Conservation (phyloP, 2,329 filamentous ascomycete species). For the Trichoderma lentiforme region DNA sequence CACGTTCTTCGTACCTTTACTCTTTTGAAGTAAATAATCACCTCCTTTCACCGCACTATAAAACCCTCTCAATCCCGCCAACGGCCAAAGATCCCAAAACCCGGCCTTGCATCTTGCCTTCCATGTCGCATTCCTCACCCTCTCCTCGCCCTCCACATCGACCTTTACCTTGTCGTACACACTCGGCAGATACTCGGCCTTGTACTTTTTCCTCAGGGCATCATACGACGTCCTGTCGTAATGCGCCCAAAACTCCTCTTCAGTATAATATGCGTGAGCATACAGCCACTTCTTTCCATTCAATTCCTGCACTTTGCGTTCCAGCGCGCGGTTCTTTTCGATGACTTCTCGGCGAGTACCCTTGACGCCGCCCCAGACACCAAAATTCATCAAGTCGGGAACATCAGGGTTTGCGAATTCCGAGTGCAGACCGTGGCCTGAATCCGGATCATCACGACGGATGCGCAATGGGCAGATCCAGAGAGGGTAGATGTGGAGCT, state of each 20-base stretch:
- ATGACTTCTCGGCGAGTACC: conserved; percentile 46
- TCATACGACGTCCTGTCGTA: conserved; percentile 62
- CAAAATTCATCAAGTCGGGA: conserved; percentile 56
- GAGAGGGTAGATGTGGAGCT: conserved; percentile 49
- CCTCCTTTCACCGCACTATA: conserved; percentile 43
- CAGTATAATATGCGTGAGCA: conserved; percentile 64
- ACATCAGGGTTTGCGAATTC: conserved; percentile 39
- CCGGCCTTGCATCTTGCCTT: conserved; percentile 29
- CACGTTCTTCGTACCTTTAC: conserved; percentile 20
- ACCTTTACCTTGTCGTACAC: conserved; percentile 67
- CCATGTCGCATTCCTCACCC: conserved; percentile 33
- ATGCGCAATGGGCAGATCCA: conserved; percentile 55
- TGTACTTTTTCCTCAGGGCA: conserved; percentile 54
- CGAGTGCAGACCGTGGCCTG: conserved; percentile 46
- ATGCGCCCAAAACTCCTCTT: conserved; percentile 65
- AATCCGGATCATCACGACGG: conserved; percentile 40
- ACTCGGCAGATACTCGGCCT: conserved; percentile 56
- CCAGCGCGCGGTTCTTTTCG: conserved; percentile 55
- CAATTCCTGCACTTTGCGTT: conserved; percentile 55
- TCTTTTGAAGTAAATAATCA: conserved; percentile 45
- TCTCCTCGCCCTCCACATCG: conserved; percentile 36
- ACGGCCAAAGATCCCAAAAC: conserved; percentile 35
- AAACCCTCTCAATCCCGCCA: conserved; percentile 46
- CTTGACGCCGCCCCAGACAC: conserved; percentile 56
- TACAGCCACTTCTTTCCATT: conserved; percentile 69